phyloP scores from a whole-genome alignment of 1,284 basidiomycete genomes.

The Pseudozyma hubeiensis region DNA sequence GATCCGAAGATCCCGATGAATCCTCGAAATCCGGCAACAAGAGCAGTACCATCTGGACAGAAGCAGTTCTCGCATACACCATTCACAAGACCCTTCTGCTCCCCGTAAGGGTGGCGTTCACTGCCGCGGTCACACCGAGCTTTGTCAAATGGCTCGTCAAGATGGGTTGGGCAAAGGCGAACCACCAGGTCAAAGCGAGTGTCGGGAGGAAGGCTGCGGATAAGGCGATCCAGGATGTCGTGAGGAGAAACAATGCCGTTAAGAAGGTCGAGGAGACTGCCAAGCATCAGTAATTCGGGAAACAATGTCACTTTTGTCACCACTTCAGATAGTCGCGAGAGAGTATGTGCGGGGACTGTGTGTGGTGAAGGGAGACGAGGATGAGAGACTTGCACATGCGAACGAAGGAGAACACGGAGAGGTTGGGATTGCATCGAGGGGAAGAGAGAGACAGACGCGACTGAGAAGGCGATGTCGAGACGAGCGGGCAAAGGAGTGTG shows the following conservation, averaged over 20 bases:
- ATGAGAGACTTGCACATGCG: not conserved
- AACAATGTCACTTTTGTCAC: constrained; percentile 3
- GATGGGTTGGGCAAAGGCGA: constrained; percentile 60
- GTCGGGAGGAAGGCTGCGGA: constrained; percentile 34
- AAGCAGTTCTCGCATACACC: constrained; percentile 90
- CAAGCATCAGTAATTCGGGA: constrained; percentile 19
- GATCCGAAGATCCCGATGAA: constrained; percentile 12
- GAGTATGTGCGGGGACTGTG: not conserved
- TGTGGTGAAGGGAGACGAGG: not conserved
- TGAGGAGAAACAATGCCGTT: constrained; percentile 13
- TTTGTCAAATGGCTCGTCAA: constrained; percentile 73
- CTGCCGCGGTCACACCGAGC: constrained; percentile 85
- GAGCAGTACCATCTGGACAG: constrained; percentile 77
- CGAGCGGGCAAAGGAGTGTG: too few species aligned
- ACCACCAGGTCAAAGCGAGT: constrained; percentile 38
- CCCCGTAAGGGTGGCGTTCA: constrained; percentile 88
- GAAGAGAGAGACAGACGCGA: too few species aligned
- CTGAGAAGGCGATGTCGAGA: too few species aligned
- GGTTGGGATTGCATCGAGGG: too few species aligned
- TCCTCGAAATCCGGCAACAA: not conserved
- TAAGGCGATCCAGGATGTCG: constrained; percentile 30
- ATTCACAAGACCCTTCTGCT: constrained; percentile 94
- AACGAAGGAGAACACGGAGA: not conserved
- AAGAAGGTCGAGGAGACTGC: constrained; percentile 8
- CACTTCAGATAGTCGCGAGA: constrained; percentile 3